Base-by-base conservation (phyloP, 371 early-diverging fungal genomes). In the Batrachochytrium dendrobatidis region DNA sequence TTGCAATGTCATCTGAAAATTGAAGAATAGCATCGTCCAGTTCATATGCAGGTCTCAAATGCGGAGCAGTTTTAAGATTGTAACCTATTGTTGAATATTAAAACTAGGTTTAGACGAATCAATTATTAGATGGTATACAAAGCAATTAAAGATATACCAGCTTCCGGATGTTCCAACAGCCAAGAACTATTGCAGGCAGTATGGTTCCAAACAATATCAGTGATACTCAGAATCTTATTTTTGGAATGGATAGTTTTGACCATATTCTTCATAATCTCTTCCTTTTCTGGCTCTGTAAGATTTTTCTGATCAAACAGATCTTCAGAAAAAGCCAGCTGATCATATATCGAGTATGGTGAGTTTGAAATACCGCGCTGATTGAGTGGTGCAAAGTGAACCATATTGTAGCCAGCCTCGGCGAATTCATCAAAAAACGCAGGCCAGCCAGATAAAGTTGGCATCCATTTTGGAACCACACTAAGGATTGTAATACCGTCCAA, bases 131-230 rank as follows among this genome's bases (percentile, higher is more conserved):
- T 15, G n/a, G 29, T 55, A 49, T 57, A 28, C 30, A 48, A 25
- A 33, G 53, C 10, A 33, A 32, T 12, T 22, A 24, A 26, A 28
- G 10, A 39, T 55, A 6, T 55, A 64, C 71, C 94, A 55, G 94
- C 91, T 70, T 96, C 96, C 2, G 98, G 98, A 68, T 96, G 96
- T 30, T 91, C 83, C 61, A 84, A 72, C 28, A 98, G 81, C 89
- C 94, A 98, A 4, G 67, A 74, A 12, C 89, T 87, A 66, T 94
- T 88, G 70, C 84, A 79, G 29, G 95, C 90, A 6, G 95, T 96
- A 67, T 98, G 98, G 74, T 98, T 98, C 94, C 94, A 96, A 1
- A 98, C 98, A 56, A 98, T 86, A 70, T 98, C 98, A 17, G 92
- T 90, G 48, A 90, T 69, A 55, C 85, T 81, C 34, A 95, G 68